These are phyloP conservation scores for Fusarium bactridioides DNA, from an alignment of 2,329 filamentous ascomycete species.

Conservation along the genomic window DNA sequence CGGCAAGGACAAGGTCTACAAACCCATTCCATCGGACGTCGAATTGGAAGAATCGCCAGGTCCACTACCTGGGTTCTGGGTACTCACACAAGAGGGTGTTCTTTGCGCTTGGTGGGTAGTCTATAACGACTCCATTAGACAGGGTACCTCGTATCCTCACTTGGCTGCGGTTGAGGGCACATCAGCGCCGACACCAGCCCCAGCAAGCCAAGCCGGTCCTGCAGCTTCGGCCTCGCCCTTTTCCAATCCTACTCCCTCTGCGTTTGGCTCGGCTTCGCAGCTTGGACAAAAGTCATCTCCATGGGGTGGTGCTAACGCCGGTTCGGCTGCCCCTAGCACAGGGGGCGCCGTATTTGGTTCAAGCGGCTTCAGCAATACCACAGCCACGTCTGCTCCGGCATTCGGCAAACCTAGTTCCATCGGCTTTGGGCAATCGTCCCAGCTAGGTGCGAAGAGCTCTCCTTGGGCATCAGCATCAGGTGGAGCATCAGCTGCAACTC, in stretches of 20 bases:
- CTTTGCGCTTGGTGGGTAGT: constrained; percentile 90
- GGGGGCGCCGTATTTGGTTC: constrained; percentile 55
- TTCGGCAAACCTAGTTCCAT: constrained; percentile 59
- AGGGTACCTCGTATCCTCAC: constrained; percentile 76
- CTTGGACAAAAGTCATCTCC: constrained; percentile 61
- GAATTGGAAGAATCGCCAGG: constrained; percentile 81
- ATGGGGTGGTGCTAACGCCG: constrained; percentile 54
- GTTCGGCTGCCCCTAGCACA: constrained; percentile 43
- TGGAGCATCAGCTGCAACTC: constrained; percentile 38
- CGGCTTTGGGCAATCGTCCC: constrained; percentile 63
- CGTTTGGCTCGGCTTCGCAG: constrained; percentile 54
- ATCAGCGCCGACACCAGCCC: constrained; percentile 42
- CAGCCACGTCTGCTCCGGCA: constrained; percentile 51
- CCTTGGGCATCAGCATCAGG: constrained; percentile 56
- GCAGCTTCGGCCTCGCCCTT: constrained; percentile 46
- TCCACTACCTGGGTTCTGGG: constrained; percentile 83
- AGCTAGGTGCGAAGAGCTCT: constrained; percentile 58
- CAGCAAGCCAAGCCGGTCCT: constrained; percentile 41
- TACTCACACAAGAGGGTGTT: constrained; percentile 88
- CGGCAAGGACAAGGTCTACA: constrained; percentile 76
- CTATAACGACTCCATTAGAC: constrained; percentile 84
- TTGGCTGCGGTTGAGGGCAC: constrained; percentile 60
- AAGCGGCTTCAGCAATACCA: constrained; percentile 52
- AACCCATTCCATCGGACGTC: constrained; percentile 78
- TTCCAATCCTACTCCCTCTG: constrained; percentile 41